Percentiles rank a stretch among this genome's conserved stretches.
Evolutionary conservation across 352 stramenopile genomes (phyloP).

Genomic region (Phytophthora nicotianae): DNA sequence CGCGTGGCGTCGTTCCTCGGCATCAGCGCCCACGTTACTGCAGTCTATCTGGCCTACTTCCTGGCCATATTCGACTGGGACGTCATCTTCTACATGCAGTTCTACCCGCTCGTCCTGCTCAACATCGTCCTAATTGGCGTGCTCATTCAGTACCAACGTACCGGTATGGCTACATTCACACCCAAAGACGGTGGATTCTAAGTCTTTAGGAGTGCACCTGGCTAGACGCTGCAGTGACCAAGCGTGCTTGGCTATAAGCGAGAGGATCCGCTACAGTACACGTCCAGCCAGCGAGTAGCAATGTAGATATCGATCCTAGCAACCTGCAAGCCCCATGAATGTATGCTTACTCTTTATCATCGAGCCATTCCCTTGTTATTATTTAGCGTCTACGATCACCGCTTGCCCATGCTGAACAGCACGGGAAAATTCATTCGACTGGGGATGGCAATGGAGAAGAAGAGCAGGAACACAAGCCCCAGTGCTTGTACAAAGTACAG

Average conservation of each 20-base stretch:
- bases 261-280: slow-evolving; percentile 11
- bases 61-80: slow-evolving; percentile 78
- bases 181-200: slow-evolving; percentile 49
- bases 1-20: slow-evolving; percentile 82
- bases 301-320: slow-evolving; percentile 49
- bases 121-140: slow-evolving; percentile 62
- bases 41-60: slow-evolving; percentile 75
- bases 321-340: slow-evolving; percentile 26
- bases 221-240: slow-evolving; percentile 10
- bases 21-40: slow-evolving; percentile 78
- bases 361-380: slow-evolving; percentile 4
- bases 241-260: slow-evolving; percentile 8
- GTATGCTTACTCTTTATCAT: slow-evolving; percentile 41
- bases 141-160: slow-evolving; percentile 66
- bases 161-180: slow-evolving; percentile 60
- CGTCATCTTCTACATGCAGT: slow-evolving; percentile 74
- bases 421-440: slow-evolving; percentile 84
- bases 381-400: slow-evolving; percentile 36
- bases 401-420: slow-evolving; percentile 81
- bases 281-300: slow-evolving; percentile 31
- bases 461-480: slow-evolving; percentile 67
- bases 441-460: slow-evolving; percentile 81
- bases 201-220: slow-evolving; percentile 9
- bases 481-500: slow-evolving; percentile 79
- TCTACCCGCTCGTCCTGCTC: slow-evolving; percentile 74